Evolutionary conservation across 306 rosid genomes (phyloP).

Genomic region (Benincasa hispida): DNA sequence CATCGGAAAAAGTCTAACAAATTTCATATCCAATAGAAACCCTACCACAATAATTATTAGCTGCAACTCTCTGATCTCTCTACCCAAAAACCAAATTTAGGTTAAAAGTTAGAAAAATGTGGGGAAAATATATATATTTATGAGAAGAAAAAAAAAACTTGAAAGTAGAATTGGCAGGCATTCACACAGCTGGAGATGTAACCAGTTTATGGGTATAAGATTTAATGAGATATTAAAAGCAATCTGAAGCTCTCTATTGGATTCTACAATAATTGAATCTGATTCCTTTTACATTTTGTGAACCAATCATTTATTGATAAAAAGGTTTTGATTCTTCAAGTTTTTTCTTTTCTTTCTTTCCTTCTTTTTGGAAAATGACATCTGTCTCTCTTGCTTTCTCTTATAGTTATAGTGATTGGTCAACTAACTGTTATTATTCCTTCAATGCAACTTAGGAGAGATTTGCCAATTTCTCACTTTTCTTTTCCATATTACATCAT

Average conservation of each 20-base stretch:
- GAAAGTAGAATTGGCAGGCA: slow-evolving; percentile 2
- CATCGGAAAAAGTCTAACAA: slow-evolving; percentile 6
- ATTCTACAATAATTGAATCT: slow-evolving; percentile 3
- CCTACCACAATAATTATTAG: slow-evolving; percentile 7
- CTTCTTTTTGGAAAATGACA: background rate
- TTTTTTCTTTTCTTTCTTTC: background rate
- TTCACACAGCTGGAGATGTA: slow-evolving; percentile 17
- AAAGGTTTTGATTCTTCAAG: background rate
- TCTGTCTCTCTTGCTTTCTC: background rate
- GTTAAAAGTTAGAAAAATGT: background rate
- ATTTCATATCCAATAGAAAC: background rate
- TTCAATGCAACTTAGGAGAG: background rate
- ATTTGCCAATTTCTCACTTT: no score
- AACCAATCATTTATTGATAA: slow-evolving; percentile 11
- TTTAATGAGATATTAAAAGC: background rate
- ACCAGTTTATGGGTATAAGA: background rate
- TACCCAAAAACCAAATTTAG: background rate
- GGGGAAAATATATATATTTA: background rate
- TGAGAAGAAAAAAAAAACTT: background rate
- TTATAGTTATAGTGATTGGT: background rate
- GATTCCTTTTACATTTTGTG: background rate
- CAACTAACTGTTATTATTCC: background rate
- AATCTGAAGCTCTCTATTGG: background rate
- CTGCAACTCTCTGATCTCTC: background rate
- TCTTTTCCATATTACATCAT: no score